Evolutionary conservation across 1,139 yeast species (phyloP).

Genomic region (Nakaseomyces uthaithaninus): DNA sequence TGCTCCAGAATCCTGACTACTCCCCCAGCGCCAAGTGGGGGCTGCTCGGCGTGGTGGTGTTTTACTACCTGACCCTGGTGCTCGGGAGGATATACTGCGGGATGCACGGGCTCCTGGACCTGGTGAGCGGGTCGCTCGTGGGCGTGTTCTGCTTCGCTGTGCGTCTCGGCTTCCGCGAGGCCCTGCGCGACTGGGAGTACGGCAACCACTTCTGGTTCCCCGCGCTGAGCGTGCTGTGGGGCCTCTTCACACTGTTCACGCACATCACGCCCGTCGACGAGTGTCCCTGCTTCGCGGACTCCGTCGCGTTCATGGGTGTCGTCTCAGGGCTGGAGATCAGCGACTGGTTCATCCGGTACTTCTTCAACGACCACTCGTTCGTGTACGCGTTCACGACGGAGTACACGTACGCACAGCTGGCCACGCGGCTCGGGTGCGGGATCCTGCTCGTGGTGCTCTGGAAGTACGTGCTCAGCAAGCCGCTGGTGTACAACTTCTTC

Average conservation of each 20-base stretch:
- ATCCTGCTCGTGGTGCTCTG: slow-evolving; percentile 25
- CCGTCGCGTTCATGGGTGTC: slow-evolving; percentile 90
- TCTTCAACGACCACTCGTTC: slow-evolving; percentile 4
- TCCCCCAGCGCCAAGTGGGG: slow-evolving; percentile 8
- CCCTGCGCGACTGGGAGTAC: slow-evolving; percentile 15
- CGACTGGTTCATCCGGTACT: slow-evolving; percentile 23
- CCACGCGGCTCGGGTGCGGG: slow-evolving; percentile 20
- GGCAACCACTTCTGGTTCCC: slow-evolving; percentile 35
- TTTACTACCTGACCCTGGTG: slow-evolving; percentile 61
- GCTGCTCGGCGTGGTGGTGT: slow-evolving; percentile 19
- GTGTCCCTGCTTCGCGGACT: slow-evolving; percentile 95
- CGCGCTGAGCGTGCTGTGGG: slow-evolving; percentile 36
- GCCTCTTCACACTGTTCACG: slow-evolving; percentile 47
- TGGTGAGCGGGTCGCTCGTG: slow-evolving; percentile 53
- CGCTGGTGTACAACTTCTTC: slow-evolving; percentile 19
- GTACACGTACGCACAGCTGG: slow-evolving; percentile 9
- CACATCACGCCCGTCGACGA: slow-evolving; percentile 87
- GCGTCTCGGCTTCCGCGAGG: slow-evolving; percentile 30
- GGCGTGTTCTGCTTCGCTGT: slow-evolving; percentile 46
- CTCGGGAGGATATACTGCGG: slow-evolving; percentile 89
- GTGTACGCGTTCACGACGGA: slow-evolving; percentile 5
- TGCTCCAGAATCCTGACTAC: neutral
- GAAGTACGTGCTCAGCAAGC: slow-evolving; percentile 27
- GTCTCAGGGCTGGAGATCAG: slow-evolving; percentile 50
- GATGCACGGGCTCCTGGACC: slow-evolving; percentile 90